Evolutionary conservation across 768 basidiomycete genomes (phyloP).

Genomic region (Crepidotus variabilis): DNA sequence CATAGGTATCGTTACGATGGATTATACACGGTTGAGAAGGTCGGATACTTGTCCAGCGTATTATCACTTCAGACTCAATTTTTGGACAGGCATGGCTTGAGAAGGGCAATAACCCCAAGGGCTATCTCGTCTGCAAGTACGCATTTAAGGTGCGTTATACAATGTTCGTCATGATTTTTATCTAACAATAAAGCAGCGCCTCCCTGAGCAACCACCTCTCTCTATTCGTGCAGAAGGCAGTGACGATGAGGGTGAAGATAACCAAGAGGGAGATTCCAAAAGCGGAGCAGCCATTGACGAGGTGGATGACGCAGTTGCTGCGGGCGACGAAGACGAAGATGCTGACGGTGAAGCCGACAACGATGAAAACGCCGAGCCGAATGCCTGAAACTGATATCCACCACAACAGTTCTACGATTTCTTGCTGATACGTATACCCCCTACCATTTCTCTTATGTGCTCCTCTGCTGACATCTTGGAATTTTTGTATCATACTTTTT

Average conservation of each 20-base stretch:
- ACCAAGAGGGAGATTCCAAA: background rate
- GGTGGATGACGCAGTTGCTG: background rate
- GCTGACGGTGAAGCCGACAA: background rate
- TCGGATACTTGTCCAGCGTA: conserved; percentile 12
- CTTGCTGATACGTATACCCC: background rate
- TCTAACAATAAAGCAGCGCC: conserved; percentile 32
- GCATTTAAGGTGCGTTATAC: conserved; percentile 62
- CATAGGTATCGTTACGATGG: conserved; percentile 88
- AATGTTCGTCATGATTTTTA: background rate
- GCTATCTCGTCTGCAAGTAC: conserved; percentile 82
- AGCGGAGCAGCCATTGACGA: background rate
- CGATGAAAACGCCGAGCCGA: background rate
- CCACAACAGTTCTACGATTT: background rate
- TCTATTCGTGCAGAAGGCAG: conserved; percentile 23
- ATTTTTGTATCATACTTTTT: background rate
- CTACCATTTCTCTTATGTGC: background rate
- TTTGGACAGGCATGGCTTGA: conserved; percentile 65
- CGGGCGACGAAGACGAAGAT: background rate
- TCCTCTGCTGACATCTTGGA: background rate
- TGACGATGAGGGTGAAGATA: background rate
- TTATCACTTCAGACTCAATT: background rate
- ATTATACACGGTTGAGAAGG: conserved; percentile 76
- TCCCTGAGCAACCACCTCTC: conserved; percentile 53
- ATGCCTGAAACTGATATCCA: background rate
- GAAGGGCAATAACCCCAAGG: conserved; percentile 61